Conservation (phyloP, 371 early-diverging fungal species). For the Mycotypha africana region DNA sequence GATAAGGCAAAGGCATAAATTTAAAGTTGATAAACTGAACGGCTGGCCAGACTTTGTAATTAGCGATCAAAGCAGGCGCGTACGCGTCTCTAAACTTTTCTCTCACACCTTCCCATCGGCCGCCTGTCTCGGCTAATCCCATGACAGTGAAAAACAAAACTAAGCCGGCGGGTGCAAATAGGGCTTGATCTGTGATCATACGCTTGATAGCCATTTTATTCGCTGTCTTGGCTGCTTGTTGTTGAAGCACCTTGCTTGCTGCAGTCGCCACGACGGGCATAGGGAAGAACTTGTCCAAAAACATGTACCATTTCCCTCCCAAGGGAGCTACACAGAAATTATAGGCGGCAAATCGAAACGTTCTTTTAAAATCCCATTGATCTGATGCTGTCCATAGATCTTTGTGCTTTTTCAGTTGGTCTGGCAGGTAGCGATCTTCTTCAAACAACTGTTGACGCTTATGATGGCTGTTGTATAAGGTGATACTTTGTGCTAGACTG, state of each 20-base stretch:
- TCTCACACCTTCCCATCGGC: constrained; percentile 48
- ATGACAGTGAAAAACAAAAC: constrained; percentile 63
- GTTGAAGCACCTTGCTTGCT: constrained; percentile 11
- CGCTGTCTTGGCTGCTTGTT: constrained; percentile 9
- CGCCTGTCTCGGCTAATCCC: constrained; percentile 57
- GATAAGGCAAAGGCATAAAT: constrained; percentile 65
- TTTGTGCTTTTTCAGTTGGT: constrained; percentile 16
- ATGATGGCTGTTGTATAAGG: constrained; percentile 22
- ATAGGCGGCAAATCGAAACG: constrained; percentile 62
- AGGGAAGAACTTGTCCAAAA: constrained; percentile 65
- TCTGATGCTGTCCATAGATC: constrained; percentile 20
- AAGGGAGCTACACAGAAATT: constrained; percentile 72
- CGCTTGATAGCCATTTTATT: constrained; percentile 34
- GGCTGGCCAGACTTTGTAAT: constrained; percentile 77
- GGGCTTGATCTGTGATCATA: constrained; percentile 59
- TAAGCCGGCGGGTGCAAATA: constrained; percentile 73
- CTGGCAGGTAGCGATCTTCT: constrained; percentile 7
- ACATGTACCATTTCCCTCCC: constrained; percentile 68
- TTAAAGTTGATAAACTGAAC: constrained; percentile 79
- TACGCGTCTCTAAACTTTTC: constrained; percentile 58
- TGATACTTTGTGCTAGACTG: constrained; percentile 59
- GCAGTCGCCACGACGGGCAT: constrained; percentile 24
- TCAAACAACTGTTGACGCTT: constrained; percentile 2
- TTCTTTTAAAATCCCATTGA: constrained; percentile 29
- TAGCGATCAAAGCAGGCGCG: constrained; percentile 62